phyloP scores from a whole-genome alignment of 176 grass and related monocot species.

The Rhynchospora tenuis region DNA sequence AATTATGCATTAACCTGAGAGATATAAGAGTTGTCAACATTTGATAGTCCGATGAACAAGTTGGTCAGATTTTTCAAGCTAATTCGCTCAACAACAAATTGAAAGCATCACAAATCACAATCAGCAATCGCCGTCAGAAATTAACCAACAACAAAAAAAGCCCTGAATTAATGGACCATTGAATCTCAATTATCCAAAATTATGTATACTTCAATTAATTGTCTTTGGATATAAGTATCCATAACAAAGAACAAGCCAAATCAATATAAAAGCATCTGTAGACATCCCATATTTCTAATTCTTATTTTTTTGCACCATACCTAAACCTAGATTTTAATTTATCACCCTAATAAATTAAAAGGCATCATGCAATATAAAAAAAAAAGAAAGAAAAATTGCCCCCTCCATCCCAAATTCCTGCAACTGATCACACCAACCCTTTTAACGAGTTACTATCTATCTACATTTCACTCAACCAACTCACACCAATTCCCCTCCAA shows the following conservation, averaged over 20 bases:
- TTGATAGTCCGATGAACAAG: background rate
- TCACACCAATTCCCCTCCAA: background rate
- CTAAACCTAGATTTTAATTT: constrained; percentile 6
- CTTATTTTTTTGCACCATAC: background rate
- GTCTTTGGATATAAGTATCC: constrained; percentile 5
- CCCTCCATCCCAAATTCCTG: background rate
- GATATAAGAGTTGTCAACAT: background rate
- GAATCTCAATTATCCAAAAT: background rate
- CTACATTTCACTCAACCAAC: constrained; percentile 33
- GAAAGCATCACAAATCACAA: constrained; percentile 10
- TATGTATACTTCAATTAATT: constrained; percentile 4
- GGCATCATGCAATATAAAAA: background rate
- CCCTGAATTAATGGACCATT: background rate
- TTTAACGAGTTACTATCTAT: constrained; percentile 27
- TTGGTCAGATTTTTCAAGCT: background rate
- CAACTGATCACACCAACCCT: constrained; percentile 1
- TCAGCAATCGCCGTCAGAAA: background rate
- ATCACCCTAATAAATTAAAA: background rate
- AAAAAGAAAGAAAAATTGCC: too few relatives aligned
- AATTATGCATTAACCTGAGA: background rate
- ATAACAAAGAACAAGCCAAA: constrained; percentile 2
- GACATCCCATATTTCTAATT: background rate
- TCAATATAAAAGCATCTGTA: background rate
- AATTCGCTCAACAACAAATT: constrained; percentile 7
- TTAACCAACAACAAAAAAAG: background rate